Conservation (phyloP, 257 asterid genomes). For the Solanum sitiens region DNA sequence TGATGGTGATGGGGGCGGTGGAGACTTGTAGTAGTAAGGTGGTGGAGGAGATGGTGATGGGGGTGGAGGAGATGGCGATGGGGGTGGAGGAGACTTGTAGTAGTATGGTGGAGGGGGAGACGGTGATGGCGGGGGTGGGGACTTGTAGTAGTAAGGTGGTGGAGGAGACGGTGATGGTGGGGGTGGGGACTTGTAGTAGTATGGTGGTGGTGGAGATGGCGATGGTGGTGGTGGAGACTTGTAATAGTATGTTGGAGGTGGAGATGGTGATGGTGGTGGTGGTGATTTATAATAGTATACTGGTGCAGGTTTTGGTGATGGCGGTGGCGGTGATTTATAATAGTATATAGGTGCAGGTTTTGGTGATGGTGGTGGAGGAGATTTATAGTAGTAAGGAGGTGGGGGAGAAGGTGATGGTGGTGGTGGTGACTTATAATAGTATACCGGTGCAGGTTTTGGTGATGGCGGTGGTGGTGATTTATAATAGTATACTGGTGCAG, state of each 20-base stretch:
- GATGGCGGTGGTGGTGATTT: neutral
- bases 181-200: neutral
- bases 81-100: neutral
- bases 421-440: neutral
- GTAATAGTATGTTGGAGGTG: neutral
- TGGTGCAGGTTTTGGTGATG: neutral
- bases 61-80: neutral
- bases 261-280: neutral
- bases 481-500: neutral
- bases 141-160: neutral
- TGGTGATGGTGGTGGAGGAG: neutral
- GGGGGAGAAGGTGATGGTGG: neutral
- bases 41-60: slow-evolving; percentile 5
- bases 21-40: neutral
- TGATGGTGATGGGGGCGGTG: slow-evolving; percentile 3
- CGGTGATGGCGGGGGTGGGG: fast-evolving
- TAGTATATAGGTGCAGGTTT: neutral
- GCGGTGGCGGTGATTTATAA: neutral
- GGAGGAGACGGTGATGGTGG: neutral
- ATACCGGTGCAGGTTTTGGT: fast-evolving
- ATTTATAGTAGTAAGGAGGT: neutral
- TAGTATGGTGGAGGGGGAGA: neutral
- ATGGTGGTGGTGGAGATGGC: neutral
- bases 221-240: neutral
- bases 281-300: neutral